These are phyloP conservation scores for Microbotryum intermedium DNA, from an alignment of 1,284 basidiomycete species.

Conservation along the genomic window DNA sequence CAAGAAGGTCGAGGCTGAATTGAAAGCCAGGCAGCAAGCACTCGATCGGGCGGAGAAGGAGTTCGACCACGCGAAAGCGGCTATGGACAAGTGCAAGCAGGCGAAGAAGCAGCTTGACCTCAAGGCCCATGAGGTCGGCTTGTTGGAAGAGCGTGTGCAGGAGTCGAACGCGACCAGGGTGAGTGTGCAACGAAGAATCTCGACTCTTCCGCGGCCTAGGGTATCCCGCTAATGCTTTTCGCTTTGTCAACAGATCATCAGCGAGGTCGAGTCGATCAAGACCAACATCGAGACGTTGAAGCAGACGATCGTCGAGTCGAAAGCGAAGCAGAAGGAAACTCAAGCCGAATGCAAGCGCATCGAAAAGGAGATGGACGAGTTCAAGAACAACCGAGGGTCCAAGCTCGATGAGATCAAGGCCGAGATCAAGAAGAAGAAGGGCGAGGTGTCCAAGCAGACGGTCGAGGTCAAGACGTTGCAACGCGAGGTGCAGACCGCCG, in stretches of 20 bases:
- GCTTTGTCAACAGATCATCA: conserved; percentile 53
- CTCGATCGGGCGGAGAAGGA: conserved; percentile 55
- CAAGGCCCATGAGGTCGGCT: conserved; percentile 72
- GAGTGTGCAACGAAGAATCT: too few relatives aligned
- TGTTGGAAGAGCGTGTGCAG: conserved; percentile 76
- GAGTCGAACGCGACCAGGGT: conserved; percentile 84
- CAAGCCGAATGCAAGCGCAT: conserved; percentile 72
- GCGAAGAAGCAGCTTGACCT: conserved; percentile 70
- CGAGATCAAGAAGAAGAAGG: conserved; percentile 71
- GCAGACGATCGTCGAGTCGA: conserved; percentile 55
- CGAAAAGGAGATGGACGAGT: conserved; percentile 95
- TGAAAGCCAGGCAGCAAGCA: conserved; percentile 47
- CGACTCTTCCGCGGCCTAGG: background rate
- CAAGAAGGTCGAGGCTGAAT: conserved; percentile 52
- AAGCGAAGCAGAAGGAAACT: conserved; percentile 66
- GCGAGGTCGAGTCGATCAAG: conserved; percentile 69
- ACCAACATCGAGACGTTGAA: conserved; percentile 60
- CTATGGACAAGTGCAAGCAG: conserved; percentile 61
- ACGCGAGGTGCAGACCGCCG: conserved; percentile 78
- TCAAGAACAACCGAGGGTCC: conserved; percentile 95
- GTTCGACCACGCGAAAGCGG: conserved; percentile 50
- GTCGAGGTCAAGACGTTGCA: conserved; percentile 75
- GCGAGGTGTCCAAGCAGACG: conserved; percentile 67
- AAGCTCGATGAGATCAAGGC: conserved; percentile 91
- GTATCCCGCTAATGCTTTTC: background rate